Percentiles rank a stretch among this genome's conserved stretches.
phyloP scores from a whole-genome alignment of 192 early-diverging fungal genomes.

The Allomyces javanicus region DNA sequence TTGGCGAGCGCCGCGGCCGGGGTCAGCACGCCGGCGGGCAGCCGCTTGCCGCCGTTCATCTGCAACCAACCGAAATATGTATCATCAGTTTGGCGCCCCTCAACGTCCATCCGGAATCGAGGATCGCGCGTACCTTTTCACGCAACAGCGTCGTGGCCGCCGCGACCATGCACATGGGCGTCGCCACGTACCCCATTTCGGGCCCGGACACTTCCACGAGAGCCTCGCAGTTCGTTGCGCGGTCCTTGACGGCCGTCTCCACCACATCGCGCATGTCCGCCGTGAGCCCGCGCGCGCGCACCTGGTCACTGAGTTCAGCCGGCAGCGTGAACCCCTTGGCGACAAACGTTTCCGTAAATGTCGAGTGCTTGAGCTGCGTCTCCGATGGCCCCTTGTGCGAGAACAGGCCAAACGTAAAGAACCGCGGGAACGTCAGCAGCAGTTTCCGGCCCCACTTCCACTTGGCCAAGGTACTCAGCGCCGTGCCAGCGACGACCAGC shows the following conservation, averaged over 20 bases:
- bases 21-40: constrained; percentile 15
- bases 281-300: too few relatives aligned
- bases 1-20: constrained; percentile 11
- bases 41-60: too few relatives aligned
- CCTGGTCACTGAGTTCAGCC: too few relatives aligned
- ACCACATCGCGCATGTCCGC: too few relatives aligned
- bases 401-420: constrained; percentile 38
- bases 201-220: constrained; percentile 13
- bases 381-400: constrained; percentile 27
- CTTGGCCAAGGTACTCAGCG: constrained; percentile 26
- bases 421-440: constrained; percentile 31
- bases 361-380: constrained; percentile 29
- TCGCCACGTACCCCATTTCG: constrained; percentile 19
- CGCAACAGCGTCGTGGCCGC: constrained; percentile 9
- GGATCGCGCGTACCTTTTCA: constrained; percentile 1
- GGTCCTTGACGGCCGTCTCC: too few relatives aligned
- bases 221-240: constrained; percentile 7
- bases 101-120: too few relatives aligned
- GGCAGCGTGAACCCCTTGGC: constrained; percentile 20
- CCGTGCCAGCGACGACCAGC: constrained; percentile 15
- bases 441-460: constrained; percentile 29
- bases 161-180: constrained; percentile 11
- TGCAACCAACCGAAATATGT: too few relatives aligned
- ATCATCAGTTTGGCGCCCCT: too few relatives aligned
- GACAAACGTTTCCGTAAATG: constrained; percentile 29